phyloP scores from a whole-genome alignment of 225 moss, liverwort and hornwort species.

The Sphagnum tenellum region DNA sequence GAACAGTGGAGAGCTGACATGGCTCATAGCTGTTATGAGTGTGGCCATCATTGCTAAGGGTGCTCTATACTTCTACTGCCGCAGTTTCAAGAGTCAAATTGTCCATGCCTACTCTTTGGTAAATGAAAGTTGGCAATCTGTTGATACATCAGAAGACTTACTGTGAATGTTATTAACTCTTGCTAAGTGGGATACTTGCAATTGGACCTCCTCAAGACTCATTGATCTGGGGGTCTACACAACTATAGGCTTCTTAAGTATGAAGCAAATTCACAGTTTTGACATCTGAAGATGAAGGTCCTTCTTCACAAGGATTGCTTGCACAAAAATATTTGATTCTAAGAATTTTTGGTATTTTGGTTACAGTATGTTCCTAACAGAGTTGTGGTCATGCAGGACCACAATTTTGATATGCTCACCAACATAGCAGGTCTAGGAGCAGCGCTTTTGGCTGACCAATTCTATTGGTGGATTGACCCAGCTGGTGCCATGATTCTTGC shows the following conservation, averaged over 20 bases:
- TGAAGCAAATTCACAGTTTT: constrained; percentile 1
- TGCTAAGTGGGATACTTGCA: too few species aligned
- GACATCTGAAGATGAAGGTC: constrained; percentile 1
- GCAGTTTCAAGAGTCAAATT: constrained; percentile 53
- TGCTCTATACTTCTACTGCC: constrained; percentile 53
- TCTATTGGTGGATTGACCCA: constrained; percentile 87
- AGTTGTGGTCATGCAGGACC: constrained; percentile 32
- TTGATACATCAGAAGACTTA: too few species aligned
- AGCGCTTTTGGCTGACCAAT: constrained; percentile 59
- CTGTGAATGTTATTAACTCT: too few species aligned
- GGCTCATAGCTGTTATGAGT: constrained; percentile 74
- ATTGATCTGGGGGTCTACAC: too few species aligned
- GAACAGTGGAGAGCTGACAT: constrained; percentile 30
- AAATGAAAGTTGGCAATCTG: not conserved
- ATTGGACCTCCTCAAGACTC: too few species aligned
- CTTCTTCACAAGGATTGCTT: too few species aligned
- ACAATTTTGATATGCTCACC: constrained; percentile 68
- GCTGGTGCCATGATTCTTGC: constrained; percentile 71
- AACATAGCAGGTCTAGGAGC: constrained; percentile 66
- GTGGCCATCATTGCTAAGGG: constrained; percentile 53
- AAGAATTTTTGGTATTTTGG: too few species aligned
- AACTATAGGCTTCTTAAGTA: not conserved
- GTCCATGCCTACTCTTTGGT: constrained; percentile 66
- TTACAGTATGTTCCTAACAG: too few species aligned
- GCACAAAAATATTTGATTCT: too few species aligned